Evolutionary conservation across 345 rosid species (phyloP).

Genomic region (Eucalyptus erythrocorys): DNA sequence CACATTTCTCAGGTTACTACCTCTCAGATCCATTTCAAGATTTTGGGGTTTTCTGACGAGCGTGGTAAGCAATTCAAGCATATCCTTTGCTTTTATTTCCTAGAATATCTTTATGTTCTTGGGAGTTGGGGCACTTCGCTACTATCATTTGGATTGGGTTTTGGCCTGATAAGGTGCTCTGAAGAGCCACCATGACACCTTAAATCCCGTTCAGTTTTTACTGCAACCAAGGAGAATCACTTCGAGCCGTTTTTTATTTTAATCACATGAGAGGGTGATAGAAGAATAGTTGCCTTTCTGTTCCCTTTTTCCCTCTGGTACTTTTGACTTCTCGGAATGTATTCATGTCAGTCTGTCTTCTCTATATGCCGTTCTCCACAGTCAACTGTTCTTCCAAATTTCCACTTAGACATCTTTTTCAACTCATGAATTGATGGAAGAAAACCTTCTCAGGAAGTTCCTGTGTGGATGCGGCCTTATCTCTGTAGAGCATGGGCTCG

Average conservation of each 20-base stretch:
- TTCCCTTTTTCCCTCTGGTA: neutral
- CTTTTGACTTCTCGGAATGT: neutral
- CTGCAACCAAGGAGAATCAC: neutral
- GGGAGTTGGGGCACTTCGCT: neutral
- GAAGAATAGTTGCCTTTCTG: neutral
- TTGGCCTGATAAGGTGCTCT: neutral
- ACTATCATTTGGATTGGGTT: neutral
- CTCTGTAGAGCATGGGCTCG: slow-evolving; percentile 90
- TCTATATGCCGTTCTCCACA: neutral
- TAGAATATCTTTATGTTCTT: neutral
- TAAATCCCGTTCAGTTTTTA: neutral
- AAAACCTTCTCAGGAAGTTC: slow-evolving; percentile 46
- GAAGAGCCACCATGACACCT: neutral
- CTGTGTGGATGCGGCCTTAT: slow-evolving; percentile 72
- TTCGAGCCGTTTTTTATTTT: neutral
- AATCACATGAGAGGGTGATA: neutral
- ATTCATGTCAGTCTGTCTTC: neutral
- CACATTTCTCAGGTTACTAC: slow-evolving; percentile 61
- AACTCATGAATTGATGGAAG: neutral
- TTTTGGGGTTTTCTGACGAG: slow-evolving; percentile 67
- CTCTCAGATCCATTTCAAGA: slow-evolving; percentile 84
- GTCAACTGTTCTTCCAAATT: neutral
- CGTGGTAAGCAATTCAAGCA: slow-evolving; percentile 32
- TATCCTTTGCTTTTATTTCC: neutral
- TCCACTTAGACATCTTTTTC: neutral